These are phyloP conservation scores for Aphanomyces euteiches DNA, from an alignment of 352 stramenopile genomes.

Conservation along the genomic window DNA sequence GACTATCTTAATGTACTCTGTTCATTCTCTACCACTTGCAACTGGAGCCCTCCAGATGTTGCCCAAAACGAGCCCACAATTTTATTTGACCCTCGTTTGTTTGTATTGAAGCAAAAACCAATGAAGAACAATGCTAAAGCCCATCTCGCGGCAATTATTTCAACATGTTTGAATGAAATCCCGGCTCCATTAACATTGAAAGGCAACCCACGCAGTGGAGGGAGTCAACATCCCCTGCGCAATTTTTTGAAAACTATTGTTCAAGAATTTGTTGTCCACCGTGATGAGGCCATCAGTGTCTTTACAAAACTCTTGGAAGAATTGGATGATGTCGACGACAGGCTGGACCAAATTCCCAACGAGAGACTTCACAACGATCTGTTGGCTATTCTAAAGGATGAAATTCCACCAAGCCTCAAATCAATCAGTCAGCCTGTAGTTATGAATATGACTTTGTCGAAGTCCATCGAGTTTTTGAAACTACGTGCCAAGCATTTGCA, in stretches of 20 bases:
- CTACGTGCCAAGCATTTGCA: neutral
- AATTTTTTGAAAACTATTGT: constrained; percentile 21
- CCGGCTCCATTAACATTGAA: constrained; percentile 16
- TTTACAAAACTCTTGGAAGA: neutral
- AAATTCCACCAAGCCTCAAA: neutral
- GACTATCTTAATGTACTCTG: constrained; percentile 23
- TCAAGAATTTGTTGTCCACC: neutral
- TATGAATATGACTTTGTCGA: constrained; percentile 15
- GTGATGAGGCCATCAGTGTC: neutral
- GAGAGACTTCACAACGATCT: neutral
- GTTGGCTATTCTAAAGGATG: constrained; percentile 12
- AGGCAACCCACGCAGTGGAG: constrained; percentile 21
- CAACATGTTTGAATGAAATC: neutral
- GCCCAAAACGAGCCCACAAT: too few species aligned
- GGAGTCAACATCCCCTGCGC: constrained; percentile 4
- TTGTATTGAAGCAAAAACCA: too few species aligned
- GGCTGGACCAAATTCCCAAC: neutral
- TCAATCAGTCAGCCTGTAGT: neutral
- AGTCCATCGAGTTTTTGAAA: neutral
- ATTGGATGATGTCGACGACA: too few species aligned
- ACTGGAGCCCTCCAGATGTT: neutral
- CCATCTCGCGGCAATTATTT: neutral
- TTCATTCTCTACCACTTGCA: constrained; percentile 2
- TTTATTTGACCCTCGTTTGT: too few species aligned
- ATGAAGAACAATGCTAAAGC: too few species aligned